Evolutionary conservation across 306 rosid species (phyloP).

Genomic region (Corylus americana): DNA sequence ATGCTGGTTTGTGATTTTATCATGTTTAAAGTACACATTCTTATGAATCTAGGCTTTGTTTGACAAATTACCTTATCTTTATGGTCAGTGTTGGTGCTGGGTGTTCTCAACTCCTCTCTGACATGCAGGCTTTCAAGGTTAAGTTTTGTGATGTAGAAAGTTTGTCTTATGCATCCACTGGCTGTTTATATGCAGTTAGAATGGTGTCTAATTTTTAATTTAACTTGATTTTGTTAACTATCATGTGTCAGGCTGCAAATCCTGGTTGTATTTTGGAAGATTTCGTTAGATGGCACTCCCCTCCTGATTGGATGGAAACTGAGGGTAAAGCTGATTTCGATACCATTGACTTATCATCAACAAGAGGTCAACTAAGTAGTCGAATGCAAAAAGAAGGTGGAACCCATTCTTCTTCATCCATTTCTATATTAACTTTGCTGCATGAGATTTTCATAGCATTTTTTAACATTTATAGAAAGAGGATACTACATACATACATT

Average conservation of each 20-base stretch:
- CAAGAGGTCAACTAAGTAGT: constrained; percentile 82
- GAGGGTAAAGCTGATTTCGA: constrained; percentile 55
- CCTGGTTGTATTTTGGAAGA: constrained; percentile 99
- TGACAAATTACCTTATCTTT: constrained; percentile 45
- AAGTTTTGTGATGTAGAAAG: constrained; percentile 30
- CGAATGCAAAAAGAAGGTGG: constrained; percentile 98
- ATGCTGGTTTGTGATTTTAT: neutral
- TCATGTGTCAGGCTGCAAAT: constrained; percentile 80
- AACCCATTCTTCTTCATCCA: constrained; percentile 19
- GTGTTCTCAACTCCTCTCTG: constrained; percentile 98
- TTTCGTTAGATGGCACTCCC: constrained; percentile 99
- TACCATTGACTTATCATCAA: constrained; percentile 42
- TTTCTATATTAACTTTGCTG: constrained; percentile 31
- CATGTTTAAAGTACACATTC: neutral
- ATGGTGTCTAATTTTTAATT: constrained; percentile 25
- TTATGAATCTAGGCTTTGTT: constrained; percentile 18
- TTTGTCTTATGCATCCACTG: constrained; percentile 19
- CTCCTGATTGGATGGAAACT: constrained; percentile 91
- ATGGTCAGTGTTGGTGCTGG: constrained; percentile 97
- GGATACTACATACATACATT: neutral
- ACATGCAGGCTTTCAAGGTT: constrained; percentile 99
- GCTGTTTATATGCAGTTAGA: constrained; percentile 23
- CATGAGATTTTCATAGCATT: constrained; percentile 14
- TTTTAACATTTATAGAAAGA: constrained; percentile 9
- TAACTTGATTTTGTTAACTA: constrained; percentile 29